Conservation (phyloP, 2,329 filamentous ascomycete species). For the Lecanicillium sp. region DNA sequence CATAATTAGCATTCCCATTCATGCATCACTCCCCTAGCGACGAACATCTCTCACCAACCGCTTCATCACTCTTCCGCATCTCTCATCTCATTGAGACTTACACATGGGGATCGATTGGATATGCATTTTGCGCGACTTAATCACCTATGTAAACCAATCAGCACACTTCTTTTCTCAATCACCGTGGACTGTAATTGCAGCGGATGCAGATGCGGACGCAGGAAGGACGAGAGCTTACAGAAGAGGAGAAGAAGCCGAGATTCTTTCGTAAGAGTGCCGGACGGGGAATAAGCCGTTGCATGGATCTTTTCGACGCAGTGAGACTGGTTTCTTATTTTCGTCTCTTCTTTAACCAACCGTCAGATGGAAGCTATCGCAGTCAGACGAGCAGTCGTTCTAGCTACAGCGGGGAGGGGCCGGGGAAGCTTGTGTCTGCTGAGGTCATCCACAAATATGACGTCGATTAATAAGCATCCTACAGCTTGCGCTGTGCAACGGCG, state of each 20-base stretch:
- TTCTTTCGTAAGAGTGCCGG: slow-evolving; percentile 29
- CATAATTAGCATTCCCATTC: neutral
- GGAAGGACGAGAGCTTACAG: slow-evolving; percentile 2
- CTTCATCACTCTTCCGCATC: neutral
- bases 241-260: slow-evolving; percentile 19
- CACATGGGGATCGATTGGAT: slow-evolving; percentile 87
- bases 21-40: slow-evolving; percentile 12
- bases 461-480: slow-evolving; percentile 11
- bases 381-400: neutral
- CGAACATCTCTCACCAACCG: slow-evolving; percentile 4
- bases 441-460: slow-evolving; percentile 12
- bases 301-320: slow-evolving; percentile 19
- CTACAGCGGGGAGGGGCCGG: neutral
- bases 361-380: neutral
- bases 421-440: neutral
- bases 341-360: too few relatives aligned
- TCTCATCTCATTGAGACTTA: slow-evolving; percentile 43
- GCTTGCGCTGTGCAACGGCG: too few relatives aligned
- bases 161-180: neutral
- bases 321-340: neutral
- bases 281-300: slow-evolving; percentile 37
- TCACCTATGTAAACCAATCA: slow-evolving; percentile 13
- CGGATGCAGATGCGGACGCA: neutral
- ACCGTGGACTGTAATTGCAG: neutral
- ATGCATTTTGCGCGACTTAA: slow-evolving; percentile 55